Evolutionary conservation across 768 basidiomycete genomes (phyloP), one percentile per base, ranked within the genome.

Genomic region (Chalciporus pseudorubinellus): DNA sequence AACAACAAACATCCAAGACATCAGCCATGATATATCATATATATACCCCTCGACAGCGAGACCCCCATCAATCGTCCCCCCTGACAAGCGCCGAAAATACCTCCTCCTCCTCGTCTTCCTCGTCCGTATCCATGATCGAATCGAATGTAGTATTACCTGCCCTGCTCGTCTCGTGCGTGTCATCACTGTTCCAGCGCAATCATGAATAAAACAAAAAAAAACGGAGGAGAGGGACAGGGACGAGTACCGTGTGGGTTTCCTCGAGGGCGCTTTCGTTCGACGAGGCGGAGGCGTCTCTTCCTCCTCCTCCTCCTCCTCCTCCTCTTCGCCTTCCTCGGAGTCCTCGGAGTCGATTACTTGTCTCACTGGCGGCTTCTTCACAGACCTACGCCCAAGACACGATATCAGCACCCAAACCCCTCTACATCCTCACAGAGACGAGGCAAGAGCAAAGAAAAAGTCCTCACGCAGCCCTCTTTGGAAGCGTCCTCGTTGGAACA

Each of bases 381-480:
- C 63, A 36, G 77, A 72, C 24, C 77, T 80, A 46, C 10, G 22
- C 8, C 12, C 22, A 14, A 18, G 10, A 7, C 19, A 20, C 14
- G 36, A 11, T 9, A 8, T 52, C 21, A 46, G 42, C 29, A 22
- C 10, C 22, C 16, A 10, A 14, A 47, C 20, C 16, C 36, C 31
- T 31, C 5, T 16, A 36, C 34, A 36, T 16, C 34, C 14, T n/a
- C 14, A 16, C 34, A 10, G 46, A 8, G 47, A 8, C 48, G 29
- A 31, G 20, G 19, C 38, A 0, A 8, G 20, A 24, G 10, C n/a
- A 3, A 11, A 29, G 10, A 18, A 13, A n/a, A 9, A 39, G 13
- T 6, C 44, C 83, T 57, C 70, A 85, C 84, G 76, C 83, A 36
- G 79, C 75, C 58, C 85, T 72, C 62, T 75, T 79, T 3, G 85